Conservation (phyloP, 331 rosid species). For the Quercus phellos region DNA sequence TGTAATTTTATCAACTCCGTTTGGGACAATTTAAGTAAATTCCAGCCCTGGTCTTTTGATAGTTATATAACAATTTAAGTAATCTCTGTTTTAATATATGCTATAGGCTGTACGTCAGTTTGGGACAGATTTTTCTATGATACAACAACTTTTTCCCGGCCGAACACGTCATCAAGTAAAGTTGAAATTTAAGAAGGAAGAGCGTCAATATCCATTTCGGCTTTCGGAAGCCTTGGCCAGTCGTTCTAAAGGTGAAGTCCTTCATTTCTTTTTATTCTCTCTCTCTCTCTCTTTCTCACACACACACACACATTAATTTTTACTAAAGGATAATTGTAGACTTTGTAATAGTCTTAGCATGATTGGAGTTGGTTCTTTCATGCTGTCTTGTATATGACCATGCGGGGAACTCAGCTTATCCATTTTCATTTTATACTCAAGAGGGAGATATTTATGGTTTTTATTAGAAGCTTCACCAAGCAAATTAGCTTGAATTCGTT, state of each 20-base stretch:
- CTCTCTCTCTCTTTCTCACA: not conserved
- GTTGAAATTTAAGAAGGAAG: slow-evolving; percentile 79
- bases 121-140: slow-evolving; percentile 76
- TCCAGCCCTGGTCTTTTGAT: not conserved
- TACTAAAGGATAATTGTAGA: not conserved
- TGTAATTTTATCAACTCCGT: not conserved
- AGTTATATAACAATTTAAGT: not conserved
- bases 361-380: not conserved
- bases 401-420: not conserved
- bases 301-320: not conserved
- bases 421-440: not conserved
- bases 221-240: slow-evolving; percentile 51
- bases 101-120: slow-evolving; percentile 65
- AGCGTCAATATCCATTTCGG: slow-evolving; percentile 53
- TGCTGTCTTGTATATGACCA: not conserved
- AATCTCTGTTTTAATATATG: slow-evolving; percentile 3
- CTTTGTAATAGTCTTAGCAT: not conserved
- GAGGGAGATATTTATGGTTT: not conserved
- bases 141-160: slow-evolving; percentile 67
- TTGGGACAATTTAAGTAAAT: no score
- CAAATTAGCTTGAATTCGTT: not conserved
- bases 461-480: not conserved
- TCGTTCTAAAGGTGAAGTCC: slow-evolving; percentile 51
- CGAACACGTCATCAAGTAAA: slow-evolving; percentile 69
- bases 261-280: slow-evolving; percentile 8